Base-by-base conservation (phyloP, 2,329 filamentous ascomycete genomes). In the Colletotrichum orchidophilum region DNA sequence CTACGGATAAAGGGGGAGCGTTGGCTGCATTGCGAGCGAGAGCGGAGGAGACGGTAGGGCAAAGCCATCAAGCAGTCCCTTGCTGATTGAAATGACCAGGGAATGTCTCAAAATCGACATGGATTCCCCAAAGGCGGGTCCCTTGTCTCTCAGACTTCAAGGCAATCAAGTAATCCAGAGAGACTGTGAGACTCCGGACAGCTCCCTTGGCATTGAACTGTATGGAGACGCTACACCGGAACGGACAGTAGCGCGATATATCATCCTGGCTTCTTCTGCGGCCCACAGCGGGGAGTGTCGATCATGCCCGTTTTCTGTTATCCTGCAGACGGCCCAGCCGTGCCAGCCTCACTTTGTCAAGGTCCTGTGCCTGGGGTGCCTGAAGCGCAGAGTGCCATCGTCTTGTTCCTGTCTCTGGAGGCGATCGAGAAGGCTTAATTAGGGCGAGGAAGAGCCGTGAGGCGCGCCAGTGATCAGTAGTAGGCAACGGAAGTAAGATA, bases 81-180 rank as follows among this genome's bases (percentile, higher is more conserved):
- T 67, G 66, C 63, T 64, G 49, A 63, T 53, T 63, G 67, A 72
- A 49, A 12, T 26, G 55, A 71, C 80, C 70, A 69, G 80, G 80
- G 79, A 55, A 2, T 75, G 80, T 81, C 77, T 80, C 80, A 81
- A 76, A 77, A 75, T 74, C 75, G 73, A 77, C 77, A 75, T 69
- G 79, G 77, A 75, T 78, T 76, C 79, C 79, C 77, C 75, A 79
- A 77, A 76, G 71, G 73, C 58, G 58, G 64, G 69, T 54, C 64
- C 53, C 42, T 68, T 52, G 50, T 57, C 46, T 26, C 53, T 63
- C 57, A n/a, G n/a, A n/a, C n/a, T n/a, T n/a, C 53, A 31, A 59
- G 64, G 69, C 64, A 63, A 59, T 63, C 58, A 71, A 59, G 53
- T 64, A 71, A 58, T 63, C 33, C 24, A 24, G 39, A 68, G 63